Evolutionary conservation across 441 rosid species (phyloP).

Genomic region (Euphorbia neoarborescens): DNA sequence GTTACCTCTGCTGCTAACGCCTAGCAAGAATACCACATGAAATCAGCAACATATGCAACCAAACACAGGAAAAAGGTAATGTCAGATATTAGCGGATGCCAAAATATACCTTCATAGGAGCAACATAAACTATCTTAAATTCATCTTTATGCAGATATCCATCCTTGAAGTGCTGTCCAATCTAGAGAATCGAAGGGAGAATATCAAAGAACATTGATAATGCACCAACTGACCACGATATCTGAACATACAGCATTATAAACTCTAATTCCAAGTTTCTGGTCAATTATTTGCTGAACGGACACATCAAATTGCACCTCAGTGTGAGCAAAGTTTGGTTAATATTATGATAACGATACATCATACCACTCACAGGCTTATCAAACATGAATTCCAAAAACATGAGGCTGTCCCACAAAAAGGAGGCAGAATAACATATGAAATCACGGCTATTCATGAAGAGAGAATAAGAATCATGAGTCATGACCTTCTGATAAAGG

Average conservation of each 20-base stretch:
- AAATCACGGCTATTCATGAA: not conserved
- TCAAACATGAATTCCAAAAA: too few relatives aligned
- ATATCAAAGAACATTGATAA: not conserved
- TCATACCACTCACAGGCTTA: not conserved
- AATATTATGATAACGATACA: not conserved
- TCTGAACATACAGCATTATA: not conserved
- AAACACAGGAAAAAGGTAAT: not conserved
- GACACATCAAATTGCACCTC: not conserved
- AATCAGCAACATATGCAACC: slow-evolving; percentile 20
- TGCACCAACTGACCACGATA: not conserved
- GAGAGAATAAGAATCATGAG: not conserved
- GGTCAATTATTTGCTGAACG: not conserved
- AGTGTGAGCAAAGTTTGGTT: not conserved
- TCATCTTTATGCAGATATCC: slow-evolving; percentile 90
- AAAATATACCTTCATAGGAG: slow-evolving; percentile 87
- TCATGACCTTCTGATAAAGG: not conserved
- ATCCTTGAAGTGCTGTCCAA: slow-evolving; percentile 90
- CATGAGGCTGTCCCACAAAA: not conserved
- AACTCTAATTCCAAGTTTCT: slow-evolving; percentile 3
- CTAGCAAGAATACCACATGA: slow-evolving; percentile 29
- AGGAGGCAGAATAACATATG: not conserved
- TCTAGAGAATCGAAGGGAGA: slow-evolving; percentile 35
- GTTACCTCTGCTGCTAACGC: slow-evolving; percentile 98
- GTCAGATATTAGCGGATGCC: not conserved
- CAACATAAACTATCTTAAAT: slow-evolving; percentile 96